A percentile compares a stretch with the other conserved stretches of the same genome.
Evolutionary conservation across 2,329 filamentous ascomycete species (phyloP).

Genomic region (Colletotrichum spaethianum): DNA sequence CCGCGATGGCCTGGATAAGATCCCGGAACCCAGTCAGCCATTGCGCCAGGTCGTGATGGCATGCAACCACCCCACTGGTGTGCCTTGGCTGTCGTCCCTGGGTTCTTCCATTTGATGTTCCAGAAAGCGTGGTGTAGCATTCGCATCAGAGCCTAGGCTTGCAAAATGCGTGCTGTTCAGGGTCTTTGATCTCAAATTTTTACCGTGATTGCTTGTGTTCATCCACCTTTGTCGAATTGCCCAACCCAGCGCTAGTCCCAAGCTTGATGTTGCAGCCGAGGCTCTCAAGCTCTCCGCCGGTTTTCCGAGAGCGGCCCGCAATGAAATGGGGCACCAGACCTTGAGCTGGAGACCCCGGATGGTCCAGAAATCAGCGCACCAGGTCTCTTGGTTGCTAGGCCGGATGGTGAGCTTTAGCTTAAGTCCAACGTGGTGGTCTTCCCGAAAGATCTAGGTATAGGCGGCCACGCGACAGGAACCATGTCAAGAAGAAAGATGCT

Average conservation of each 20-base stretch:
- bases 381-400: background rate
- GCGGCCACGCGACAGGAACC: background rate
- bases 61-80: constrained; percentile 26
- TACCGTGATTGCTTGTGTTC: background rate
- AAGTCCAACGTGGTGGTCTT: constrained; percentile 1
- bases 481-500: background rate
- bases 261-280: background rate
- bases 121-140: background rate
- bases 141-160: background rate
- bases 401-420: background rate
- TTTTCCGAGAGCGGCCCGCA: constrained; percentile 32
- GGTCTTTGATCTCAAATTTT: background rate
- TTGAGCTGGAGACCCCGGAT: constrained; percentile 9
- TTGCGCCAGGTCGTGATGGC: constrained; percentile 10
- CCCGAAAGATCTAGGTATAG: background rate
- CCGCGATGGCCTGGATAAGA: constrained; percentile 20
- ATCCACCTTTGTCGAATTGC: background rate
- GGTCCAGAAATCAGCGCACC: constrained; percentile 16
- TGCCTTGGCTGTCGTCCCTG: constrained; percentile 11
- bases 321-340: constrained; percentile 1
- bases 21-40: constrained; percentile 21
- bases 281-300: constrained; percentile 29
- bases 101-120: background rate
- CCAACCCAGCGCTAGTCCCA: background rate
- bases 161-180: background rate